Evolutionary conservation across 139 green algal genomes (phyloP).

Genomic region (Chlamydomonas asymmetrica): DNA sequence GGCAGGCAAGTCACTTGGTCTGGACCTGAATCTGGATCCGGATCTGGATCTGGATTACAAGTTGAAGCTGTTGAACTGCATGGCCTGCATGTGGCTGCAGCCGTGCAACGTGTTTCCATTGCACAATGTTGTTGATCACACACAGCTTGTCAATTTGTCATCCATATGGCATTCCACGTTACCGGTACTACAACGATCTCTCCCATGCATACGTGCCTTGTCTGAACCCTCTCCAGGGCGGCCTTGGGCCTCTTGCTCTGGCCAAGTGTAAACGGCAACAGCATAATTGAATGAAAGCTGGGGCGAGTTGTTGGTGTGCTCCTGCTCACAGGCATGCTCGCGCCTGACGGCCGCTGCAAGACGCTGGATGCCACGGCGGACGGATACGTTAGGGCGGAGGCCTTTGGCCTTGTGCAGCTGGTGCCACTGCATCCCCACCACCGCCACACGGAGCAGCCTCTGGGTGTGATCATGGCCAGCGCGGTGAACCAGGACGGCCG

Average conservation of each 20-base stretch:
- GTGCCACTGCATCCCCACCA: neutral
- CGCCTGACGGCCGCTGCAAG: conserved; percentile 79
- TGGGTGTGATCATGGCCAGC: conserved; percentile 39
- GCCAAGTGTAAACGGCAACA: neutral
- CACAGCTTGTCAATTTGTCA: neutral
- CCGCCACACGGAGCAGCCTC: neutral
- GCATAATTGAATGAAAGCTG: no score
- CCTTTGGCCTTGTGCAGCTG: conserved; percentile 32
- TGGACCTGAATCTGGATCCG: neutral
- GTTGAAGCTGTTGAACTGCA: neutral
- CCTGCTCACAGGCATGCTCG: conserved; percentile 67
- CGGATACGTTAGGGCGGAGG: conserved; percentile 81
- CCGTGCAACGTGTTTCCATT: neutral
- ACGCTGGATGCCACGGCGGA: conserved; percentile 75
- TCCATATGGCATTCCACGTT: no score
- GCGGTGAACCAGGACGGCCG: conserved; percentile 84
- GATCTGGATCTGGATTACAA: neutral
- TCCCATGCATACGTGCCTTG: no score
- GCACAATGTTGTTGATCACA: neutral
- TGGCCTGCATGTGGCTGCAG: neutral
- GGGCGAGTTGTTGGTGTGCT: no score
- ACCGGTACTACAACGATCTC: no score
- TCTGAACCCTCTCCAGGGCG: no score
- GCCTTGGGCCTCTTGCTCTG: neutral
- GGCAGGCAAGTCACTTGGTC: conserved; percentile 38